Conservation (phyloP, 78 protist species). For the Acrasis kona region DNA sequence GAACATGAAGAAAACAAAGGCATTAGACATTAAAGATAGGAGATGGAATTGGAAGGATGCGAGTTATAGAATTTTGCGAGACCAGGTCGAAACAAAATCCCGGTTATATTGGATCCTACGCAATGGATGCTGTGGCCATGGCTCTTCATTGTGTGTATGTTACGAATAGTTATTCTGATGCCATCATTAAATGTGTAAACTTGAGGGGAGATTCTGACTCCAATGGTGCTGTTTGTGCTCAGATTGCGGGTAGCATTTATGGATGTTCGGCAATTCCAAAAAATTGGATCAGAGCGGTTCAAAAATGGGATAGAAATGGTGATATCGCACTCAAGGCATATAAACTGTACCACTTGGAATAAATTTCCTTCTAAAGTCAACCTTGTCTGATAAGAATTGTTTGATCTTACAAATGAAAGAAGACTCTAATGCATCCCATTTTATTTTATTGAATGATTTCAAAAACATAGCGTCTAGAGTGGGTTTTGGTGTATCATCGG, state of each 20-base stretch:
- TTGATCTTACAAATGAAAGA: no score
- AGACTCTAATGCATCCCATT: no score
- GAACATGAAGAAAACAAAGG: not conserved
- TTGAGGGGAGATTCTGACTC: constrained; percentile 32
- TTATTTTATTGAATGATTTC: no score
- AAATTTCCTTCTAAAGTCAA: not conserved
- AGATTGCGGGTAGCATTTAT: constrained; percentile 18
- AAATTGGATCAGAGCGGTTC: not conserved
- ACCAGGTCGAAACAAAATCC: constrained; percentile 12
- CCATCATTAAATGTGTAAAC: constrained; percentile 4
- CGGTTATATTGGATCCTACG: constrained; percentile 36
- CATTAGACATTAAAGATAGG: constrained; percentile 12
- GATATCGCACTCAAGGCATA: not conserved
- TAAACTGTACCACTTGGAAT: not conserved
- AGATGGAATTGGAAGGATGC: constrained; percentile 16
- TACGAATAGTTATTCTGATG: constrained; percentile 2
- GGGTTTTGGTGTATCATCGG: no score
- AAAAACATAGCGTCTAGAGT: no score
- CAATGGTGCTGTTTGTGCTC: not conserved
- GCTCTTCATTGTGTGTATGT: constrained; percentile 33
- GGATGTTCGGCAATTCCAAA: constrained; percentile 6
- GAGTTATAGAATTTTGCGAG: not conserved
- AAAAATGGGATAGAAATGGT: not conserved
- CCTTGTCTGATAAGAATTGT: no score
- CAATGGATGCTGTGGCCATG: constrained; percentile 37